A percentile compares a stretch with the other conserved stretches of the same genome.
These are phyloP conservation scores for Cytospora chrysosperma DNA, from an alignment of 2,329 filamentous ascomycete species.

Conservation along the genomic window DNA sequence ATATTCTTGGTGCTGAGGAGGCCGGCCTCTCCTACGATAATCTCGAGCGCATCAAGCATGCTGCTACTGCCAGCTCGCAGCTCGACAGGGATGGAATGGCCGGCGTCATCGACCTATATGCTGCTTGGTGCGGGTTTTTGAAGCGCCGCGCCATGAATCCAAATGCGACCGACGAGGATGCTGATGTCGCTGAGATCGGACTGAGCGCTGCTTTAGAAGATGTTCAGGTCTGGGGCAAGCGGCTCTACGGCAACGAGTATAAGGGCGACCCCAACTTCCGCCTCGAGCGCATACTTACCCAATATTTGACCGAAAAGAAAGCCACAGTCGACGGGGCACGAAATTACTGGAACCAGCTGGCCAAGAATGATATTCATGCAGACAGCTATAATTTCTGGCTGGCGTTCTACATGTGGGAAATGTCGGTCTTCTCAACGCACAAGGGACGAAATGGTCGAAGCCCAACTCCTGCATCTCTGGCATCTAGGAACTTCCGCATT, in stretches of 20 bases:
- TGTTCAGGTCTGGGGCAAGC: conserved; percentile 74
- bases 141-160: conserved; percentile 79
- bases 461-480: conserved; percentile 44
- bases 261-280: conserved; percentile 86
- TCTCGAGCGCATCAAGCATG: conserved; percentile 88
- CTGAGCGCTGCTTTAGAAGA: conserved; percentile 84
- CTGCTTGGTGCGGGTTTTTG: conserved; percentile 92
- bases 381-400: conserved; percentile 93
- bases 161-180: conserved; percentile 74
- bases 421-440: conserved; percentile 58
- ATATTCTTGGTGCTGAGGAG: conserved; percentile 80
- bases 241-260: conserved; percentile 71
- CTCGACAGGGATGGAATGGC: conserved; percentile 84
- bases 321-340: conserved; percentile 75
- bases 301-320: conserved; percentile 84
- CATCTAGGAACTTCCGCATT: conserved; percentile 46
- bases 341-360: conserved; percentile 71
- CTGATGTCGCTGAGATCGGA: conserved; percentile 87
- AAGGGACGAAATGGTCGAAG: conserved; percentile 49
- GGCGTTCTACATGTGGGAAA: conserved; percentile 88
- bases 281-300: conserved; percentile 87
- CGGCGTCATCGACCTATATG: conserved; percentile 85
- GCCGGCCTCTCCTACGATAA: conserved; percentile 73
- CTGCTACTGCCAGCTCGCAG: conserved; percentile 80
- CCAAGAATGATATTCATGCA: conserved; percentile 60